Evolutionary conservation across 176 grass and related monocot genomes (phyloP).

Genomic region (Carex cristatella): DNA sequence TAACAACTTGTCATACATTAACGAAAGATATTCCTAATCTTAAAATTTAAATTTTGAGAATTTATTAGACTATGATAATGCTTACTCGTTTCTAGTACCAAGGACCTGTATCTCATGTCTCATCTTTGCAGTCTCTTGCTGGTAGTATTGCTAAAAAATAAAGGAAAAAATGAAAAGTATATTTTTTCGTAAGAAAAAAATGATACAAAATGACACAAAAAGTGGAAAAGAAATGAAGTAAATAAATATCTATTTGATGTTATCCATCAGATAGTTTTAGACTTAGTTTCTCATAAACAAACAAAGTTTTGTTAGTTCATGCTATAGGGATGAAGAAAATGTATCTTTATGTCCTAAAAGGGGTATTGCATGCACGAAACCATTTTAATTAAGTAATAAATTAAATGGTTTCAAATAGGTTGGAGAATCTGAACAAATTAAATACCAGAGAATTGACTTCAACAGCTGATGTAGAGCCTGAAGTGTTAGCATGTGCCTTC

Average conservation of each 20-base stretch:
- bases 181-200: neutral
- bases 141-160: conserved; percentile 72
- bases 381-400: neutral
- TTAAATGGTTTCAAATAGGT: neutral
- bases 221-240: neutral
- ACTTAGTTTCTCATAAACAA: neutral
- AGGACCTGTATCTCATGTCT: conserved; percentile 81
- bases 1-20: neutral
- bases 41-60: neutral
- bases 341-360: neutral
- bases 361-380: neutral
- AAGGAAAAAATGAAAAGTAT: neutral
- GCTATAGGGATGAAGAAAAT: neutral
- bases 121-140: conserved; percentile 75
- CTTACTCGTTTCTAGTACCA: conserved; percentile 73
- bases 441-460: conserved; percentile 70
- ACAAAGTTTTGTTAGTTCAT: neutral
- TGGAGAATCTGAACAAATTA: neutral
- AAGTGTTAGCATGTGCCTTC: conserved; percentile 59
- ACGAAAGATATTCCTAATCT: neutral
- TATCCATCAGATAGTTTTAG: too few species aligned
- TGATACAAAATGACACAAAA: neutral
- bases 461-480: conserved; percentile 48
- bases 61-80: neutral
- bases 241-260: neutral